These are phyloP conservation scores for Phaeomoniella chlamydospora DNA, from an alignment of 2,329 filamentous ascomycete species.

Conservation along the genomic window DNA sequence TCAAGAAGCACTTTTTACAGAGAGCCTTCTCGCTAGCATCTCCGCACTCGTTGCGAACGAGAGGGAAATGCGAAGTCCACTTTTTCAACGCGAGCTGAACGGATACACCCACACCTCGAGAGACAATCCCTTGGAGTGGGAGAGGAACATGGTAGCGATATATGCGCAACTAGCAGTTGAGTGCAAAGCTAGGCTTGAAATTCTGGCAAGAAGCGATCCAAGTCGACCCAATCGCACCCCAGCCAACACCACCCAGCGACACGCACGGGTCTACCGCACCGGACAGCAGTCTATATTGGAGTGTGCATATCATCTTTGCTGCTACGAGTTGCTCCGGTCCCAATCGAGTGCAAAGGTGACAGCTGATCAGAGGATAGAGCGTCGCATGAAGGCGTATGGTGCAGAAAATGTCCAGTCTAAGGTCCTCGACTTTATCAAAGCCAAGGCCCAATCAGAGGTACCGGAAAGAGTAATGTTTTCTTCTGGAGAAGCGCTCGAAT, in stretches of 20 bases:
- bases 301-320: conserved; percentile 22
- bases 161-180: conserved; percentile 26
- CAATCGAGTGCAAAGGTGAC: conserved; percentile 4
- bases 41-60: conserved; percentile 25
- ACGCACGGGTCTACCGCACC: conserved; percentile 26
- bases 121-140: conserved; percentile 12
- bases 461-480: neutral
- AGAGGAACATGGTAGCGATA: conserved; percentile 22
- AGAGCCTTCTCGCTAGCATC: conserved; percentile 25
- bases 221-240: conserved; percentile 9
- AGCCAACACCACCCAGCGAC: conserved; percentile 22
- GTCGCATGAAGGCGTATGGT: neutral
- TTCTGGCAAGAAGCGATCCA: conserved; percentile 16
- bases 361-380: neutral
- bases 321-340: conserved; percentile 22
- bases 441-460: neutral
- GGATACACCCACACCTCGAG: conserved; percentile 14
- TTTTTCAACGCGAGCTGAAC: conserved; percentile 16
- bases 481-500: neutral
- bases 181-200: conserved; percentile 21
- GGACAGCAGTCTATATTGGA: conserved; percentile 23
- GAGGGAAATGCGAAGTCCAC: conserved; percentile 18
- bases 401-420: neutral
- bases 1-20: conserved; percentile 27
- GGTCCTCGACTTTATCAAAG: neutral